A percentile compares a stretch with the other conserved stretches of the same genome.
phyloP scores from a whole-genome alignment of 2,329 filamentous ascomycete genomes.

The Thelonectria olida region DNA sequence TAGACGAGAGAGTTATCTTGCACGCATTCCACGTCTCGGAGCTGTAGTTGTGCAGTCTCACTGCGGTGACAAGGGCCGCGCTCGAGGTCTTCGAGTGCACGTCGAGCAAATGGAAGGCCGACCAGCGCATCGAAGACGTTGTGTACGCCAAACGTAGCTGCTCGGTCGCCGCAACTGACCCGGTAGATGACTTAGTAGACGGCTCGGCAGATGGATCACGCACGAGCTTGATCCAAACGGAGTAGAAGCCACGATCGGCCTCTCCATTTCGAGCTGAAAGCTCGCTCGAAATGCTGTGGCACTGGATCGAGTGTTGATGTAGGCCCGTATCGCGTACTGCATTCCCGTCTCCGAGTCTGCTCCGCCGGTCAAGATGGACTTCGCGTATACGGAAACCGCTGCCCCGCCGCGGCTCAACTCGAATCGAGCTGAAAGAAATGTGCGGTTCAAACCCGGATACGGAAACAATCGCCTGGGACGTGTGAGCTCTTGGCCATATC shows the following conservation, averaged over 20 bases:
- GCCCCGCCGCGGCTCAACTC: background rate
- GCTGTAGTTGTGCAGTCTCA: background rate
- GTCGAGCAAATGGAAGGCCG: background rate
- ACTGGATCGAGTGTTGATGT: background rate
- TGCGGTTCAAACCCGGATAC: background rate
- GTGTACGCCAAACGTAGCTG: background rate
- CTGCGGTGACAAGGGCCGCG: background rate
- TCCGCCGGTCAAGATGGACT: background rate
- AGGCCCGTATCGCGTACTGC: background rate
- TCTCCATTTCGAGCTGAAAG: background rate
- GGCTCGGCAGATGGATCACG: background rate
- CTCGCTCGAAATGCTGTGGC: no score
- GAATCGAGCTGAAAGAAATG: background rate
- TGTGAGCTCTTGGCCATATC: background rate
- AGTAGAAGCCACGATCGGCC: background rate
- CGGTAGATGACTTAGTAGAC: background rate
- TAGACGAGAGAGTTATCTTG: background rate
- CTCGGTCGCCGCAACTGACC: no score
- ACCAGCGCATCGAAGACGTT: background rate
- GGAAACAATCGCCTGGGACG: background rate
- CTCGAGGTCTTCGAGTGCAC: background rate
- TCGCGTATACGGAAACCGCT: background rate
- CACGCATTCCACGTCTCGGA: slow-evolving; percentile 43
- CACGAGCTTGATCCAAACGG: background rate
- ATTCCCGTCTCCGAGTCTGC: no score